Percentiles rank a stretch among this genome's conserved stretches.
These are phyloP conservation scores for Castanopsis chinensis DNA, from an alignment of 306 rosid genomes.

Conservation along the genomic window DNA sequence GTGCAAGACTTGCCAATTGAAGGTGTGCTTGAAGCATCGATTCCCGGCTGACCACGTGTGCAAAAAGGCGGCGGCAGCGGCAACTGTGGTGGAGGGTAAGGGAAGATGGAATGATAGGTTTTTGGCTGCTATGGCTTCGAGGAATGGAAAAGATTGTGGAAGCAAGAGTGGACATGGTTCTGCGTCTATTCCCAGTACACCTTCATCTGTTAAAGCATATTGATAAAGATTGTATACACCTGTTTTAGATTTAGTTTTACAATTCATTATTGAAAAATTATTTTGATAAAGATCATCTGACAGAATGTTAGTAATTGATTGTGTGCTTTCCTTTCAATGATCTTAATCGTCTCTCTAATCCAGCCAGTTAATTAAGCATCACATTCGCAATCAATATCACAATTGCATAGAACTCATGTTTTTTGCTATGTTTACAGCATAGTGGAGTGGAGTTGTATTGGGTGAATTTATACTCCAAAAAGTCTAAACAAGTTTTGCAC, in stretches of 20 bases:
- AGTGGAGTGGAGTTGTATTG: too few species aligned
- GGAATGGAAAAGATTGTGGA: constrained; percentile 56
- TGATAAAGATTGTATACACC: constrained; percentile 8
- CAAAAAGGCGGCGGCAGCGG: neutral
- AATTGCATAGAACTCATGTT: neutral
- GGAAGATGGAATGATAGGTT: constrained; percentile 53
- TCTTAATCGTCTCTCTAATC: neutral
- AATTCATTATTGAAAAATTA: neutral
- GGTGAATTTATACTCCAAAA: too few species aligned
- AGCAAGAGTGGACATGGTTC: constrained; percentile 34
- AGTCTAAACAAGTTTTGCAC: too few species aligned
- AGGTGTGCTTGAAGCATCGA: constrained; percentile 83
- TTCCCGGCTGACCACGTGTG: constrained; percentile 83
- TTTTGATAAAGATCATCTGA: neutral
- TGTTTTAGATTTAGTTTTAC: neutral
- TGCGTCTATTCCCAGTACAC: constrained; percentile 35
- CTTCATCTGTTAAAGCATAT: constrained; percentile 51
- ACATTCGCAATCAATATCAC: neutral
- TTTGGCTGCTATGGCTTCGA: constrained; percentile 52
- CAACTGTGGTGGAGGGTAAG: neutral
- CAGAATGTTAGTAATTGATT: neutral
- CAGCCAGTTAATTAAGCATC: neutral
- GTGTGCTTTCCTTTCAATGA: neutral
- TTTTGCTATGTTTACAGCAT: too few species aligned
- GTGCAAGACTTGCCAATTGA: constrained; percentile 68